Evolutionary conservation across 192 early-diverging fungal genomes (phyloP).

Genomic region (Coemansia sp.): DNA sequence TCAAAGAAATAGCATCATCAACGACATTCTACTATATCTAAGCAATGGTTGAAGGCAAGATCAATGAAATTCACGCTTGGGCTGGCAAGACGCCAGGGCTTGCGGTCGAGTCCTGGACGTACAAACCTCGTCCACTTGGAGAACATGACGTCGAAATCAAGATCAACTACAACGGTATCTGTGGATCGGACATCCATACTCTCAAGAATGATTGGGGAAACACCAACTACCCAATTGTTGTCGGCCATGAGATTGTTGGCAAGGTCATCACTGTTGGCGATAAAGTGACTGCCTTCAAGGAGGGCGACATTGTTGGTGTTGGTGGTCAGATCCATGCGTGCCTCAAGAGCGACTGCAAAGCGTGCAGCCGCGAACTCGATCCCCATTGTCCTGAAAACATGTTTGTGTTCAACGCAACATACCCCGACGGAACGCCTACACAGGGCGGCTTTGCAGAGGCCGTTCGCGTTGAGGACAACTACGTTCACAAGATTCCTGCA

Average conservation of each 20-base stretch:
- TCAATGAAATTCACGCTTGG: conserved; percentile 48
- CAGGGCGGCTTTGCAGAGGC: conserved; percentile 64
- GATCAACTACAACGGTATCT: conserved; percentile 75
- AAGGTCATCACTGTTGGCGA: conserved; percentile 60
- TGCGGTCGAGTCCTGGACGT: conserved; percentile 48
- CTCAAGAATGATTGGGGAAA: conserved; percentile 60
- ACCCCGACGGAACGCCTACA: conserved; percentile 52
- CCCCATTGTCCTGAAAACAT: conserved; percentile 47
- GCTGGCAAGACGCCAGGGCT: conserved; percentile 37
- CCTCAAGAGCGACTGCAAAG: conserved; percentile 48
- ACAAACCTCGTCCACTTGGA: conserved; percentile 61
- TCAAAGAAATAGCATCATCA: background rate
- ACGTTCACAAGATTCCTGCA: conserved; percentile 63
- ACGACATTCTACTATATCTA: no score
- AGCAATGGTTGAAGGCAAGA: conserved; percentile 40
- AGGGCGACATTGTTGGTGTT: conserved; percentile 67
- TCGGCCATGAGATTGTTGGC: conserved; percentile 73
- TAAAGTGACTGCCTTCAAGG: conserved; percentile 53
- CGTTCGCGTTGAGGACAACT: conserved; percentile 59
- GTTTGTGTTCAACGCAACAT: conserved; percentile 58
- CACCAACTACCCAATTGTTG: conserved; percentile 51
- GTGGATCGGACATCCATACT: conserved; percentile 76
- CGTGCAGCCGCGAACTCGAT: conserved; percentile 54
- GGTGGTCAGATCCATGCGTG: conserved; percentile 67
- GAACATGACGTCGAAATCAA: conserved; percentile 68